A percentile compares a stretch with the other conserved stretches of the same genome.
These are phyloP conservation scores for Pyrenochaeta sp. DNA, from an alignment of 2,329 filamentous ascomycete species.

Conservation along the genomic window DNA sequence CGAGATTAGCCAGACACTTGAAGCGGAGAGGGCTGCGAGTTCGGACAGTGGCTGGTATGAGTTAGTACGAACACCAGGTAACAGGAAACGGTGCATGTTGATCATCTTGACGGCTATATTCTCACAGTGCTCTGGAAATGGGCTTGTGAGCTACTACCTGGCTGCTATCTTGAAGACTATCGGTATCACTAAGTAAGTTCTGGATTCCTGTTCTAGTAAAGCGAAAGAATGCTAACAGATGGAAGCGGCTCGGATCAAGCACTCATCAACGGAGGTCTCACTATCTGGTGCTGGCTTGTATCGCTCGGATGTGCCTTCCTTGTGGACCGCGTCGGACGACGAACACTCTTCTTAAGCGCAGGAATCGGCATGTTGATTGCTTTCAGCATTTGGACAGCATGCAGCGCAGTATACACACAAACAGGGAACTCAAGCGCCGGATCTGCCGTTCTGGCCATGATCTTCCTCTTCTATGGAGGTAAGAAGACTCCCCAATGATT, in stretches of 20 bases:
- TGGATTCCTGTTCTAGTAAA: constrained; percentile 22
- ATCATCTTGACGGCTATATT: constrained; percentile 27
- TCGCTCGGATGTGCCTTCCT: constrained; percentile 51
- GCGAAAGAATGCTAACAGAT: constrained; percentile 18
- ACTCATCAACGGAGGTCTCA: constrained; percentile 59
- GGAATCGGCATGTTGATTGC: constrained; percentile 43
- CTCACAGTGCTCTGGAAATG: constrained; percentile 26
- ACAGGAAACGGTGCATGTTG: constrained; percentile 24
- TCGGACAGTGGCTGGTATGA: constrained; percentile 21
- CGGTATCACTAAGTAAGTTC: constrained; percentile 28
- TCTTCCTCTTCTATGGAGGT: constrained; percentile 53
- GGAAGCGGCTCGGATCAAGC: constrained; percentile 46
- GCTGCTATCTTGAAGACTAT: constrained; percentile 21
- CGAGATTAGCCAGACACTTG: constrained; percentile 24
- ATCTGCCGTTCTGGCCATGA: constrained; percentile 58
- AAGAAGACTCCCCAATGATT: constrained; percentile 11
- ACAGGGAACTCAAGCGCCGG: constrained; percentile 35
- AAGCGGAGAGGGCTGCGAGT: constrained; percentile 15
- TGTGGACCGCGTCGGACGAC: constrained; percentile 42
- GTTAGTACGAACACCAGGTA: constrained; percentile 23
- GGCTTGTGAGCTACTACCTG: constrained; percentile 24
- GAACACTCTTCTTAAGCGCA: constrained; percentile 43
- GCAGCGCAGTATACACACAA: constrained; percentile 22
- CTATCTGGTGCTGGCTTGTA: constrained; percentile 68
- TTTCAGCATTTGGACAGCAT: constrained; percentile 43